Evolutionary conservation across 1,284 basidiomycete species (phyloP), one percentile per base, ranked within the genome.

Genomic region (Hemileia vastatrix): DNA sequence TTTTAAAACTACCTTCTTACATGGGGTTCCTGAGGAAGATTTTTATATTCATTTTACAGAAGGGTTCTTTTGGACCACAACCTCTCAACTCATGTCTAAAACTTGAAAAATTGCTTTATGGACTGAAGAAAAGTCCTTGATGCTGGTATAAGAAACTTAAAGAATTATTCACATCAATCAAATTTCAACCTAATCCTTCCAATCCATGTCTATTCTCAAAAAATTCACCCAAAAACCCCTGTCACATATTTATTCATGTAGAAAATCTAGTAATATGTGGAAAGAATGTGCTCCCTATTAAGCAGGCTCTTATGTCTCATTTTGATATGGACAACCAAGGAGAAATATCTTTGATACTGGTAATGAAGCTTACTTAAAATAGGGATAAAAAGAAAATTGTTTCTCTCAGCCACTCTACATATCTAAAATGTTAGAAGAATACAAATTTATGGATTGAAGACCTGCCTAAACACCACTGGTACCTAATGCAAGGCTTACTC

Each of bases 281-380:
- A 13, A 44, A 32, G 1, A 32, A 50, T 15, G 47, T 58, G 2
- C 9, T 1, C 19, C 24, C 36, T 58, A 27, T 49, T 33, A 24
- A 23, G 3, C 4, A 9, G 19, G 9, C 48, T 58, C 11, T 33
- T 4, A 1, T 4, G 9, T 31, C 19, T n/a, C n/a, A n/a, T 1
- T 58, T 48, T 15, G 48, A 58, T 13, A 58, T 58, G 56, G 56
- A 58, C 18, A 47, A 58, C 32, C 13, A 49, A 1, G 56, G 56
- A 3, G 24, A 24, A n/a, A 36, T 32, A 4, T 4, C 21, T 15
- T 48, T 31, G 23, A 45, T 57, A 8, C 44, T 57, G 1, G 55
- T 43, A 15, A 58, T 58, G 32, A 11, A 47, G 27, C 21, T 58
- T 31, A 18, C n/a, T n/a, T n/a, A n/a, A n/a, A n/a, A n/a, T n/a